phyloP scores from a whole-genome alignment of 495 filamentous ascomycete genomes.

The Viridothelium virens region DNA sequence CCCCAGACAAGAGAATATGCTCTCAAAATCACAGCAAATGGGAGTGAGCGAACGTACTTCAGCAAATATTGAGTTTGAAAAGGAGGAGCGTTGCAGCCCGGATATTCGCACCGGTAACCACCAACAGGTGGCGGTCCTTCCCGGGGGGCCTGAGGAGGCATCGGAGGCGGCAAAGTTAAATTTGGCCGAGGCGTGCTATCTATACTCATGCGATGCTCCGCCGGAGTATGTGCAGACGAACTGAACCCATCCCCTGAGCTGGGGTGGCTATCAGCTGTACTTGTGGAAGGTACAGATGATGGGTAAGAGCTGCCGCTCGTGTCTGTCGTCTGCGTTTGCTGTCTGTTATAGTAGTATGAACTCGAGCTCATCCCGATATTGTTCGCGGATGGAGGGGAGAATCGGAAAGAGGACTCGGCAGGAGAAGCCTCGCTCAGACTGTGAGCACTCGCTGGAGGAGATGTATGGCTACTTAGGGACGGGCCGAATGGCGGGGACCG shows the following conservation, averaged over 20 bases:
- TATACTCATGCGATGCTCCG: conserved; percentile 28
- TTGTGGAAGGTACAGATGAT: conserved; percentile 25
- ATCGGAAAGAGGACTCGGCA: conserved; percentile 9
- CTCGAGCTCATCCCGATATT: conserved; percentile 17
- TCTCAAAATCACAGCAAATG: not conserved
- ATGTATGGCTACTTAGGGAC: conserved; percentile 13
- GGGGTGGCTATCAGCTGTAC: conserved; percentile 10
- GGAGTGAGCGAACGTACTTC: conserved; percentile 47
- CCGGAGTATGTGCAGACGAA: conserved; percentile 26
- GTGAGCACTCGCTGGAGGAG: not conserved
- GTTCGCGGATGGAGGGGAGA: conserved; percentile 10
- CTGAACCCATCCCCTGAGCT: conserved; percentile 27
- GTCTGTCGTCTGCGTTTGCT: conserved; percentile 29
- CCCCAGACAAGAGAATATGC: conserved; percentile 8
- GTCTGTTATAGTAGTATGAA: conserved; percentile 28
- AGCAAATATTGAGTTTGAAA: conserved; percentile 89
- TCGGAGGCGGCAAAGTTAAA: conserved; percentile 27
- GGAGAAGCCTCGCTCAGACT: conserved; percentile 9
- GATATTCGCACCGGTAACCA: conserved; percentile 58
- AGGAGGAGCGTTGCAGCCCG: conserved; percentile 70
- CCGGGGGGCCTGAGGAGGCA: conserved; percentile 18
- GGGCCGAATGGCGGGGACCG: conserved; percentile 1
- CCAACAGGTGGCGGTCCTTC: conserved; percentile 24
- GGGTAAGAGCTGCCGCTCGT: conserved; percentile 24
- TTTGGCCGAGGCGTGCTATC: conserved; percentile 26